Percentiles rank a stretch among this genome's conserved stretches.
Conservation (phyloP, 345 rosid species). For the Lepidium didymum region DNA sequence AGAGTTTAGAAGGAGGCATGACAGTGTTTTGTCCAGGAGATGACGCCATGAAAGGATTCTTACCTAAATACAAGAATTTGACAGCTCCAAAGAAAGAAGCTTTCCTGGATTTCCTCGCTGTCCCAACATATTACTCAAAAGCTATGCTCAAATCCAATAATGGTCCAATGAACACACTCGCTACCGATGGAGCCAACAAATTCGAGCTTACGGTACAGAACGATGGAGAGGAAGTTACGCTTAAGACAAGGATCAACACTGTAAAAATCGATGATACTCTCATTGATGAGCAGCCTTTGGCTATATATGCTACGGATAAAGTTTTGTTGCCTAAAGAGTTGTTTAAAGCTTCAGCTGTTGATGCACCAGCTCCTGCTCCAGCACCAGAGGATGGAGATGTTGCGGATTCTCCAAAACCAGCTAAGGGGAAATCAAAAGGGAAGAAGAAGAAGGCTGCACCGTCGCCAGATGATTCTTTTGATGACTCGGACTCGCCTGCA, state of each 20-base stretch:
- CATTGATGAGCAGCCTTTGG: slow-evolving; percentile 76
- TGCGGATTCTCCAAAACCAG: slow-evolving; percentile 58
- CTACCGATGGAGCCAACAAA: slow-evolving; percentile 76
- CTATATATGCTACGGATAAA: slow-evolving; percentile 56
- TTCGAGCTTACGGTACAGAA: slow-evolving; percentile 83
- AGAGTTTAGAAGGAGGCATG: slow-evolving; percentile 68
- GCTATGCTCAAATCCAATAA: slow-evolving; percentile 79
- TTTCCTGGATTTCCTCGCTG: slow-evolving; percentile 65
- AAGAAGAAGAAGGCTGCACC: slow-evolving; percentile 27
- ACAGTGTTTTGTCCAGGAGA: slow-evolving; percentile 97
- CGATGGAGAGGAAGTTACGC: slow-evolving; percentile 63
- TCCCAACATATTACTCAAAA: slow-evolving; percentile 68
- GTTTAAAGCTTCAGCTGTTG: slow-evolving; percentile 58
- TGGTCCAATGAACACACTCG: slow-evolving; percentile 84
- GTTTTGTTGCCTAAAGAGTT: slow-evolving; percentile 75
- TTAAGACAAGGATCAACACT: slow-evolving; percentile 63
- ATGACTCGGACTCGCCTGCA: slow-evolving; percentile 60
- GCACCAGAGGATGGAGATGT: slow-evolving; percentile 36
- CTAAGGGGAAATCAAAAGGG: slow-evolving; percentile 33
- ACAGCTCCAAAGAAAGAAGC: slow-evolving; percentile 58
- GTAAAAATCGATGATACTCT: slow-evolving; percentile 60
- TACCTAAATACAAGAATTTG: slow-evolving; percentile 75
- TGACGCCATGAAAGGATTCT: slow-evolving; percentile 73
- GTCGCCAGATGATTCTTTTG: slow-evolving; percentile 23
- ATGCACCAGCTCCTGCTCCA: slow-evolving; percentile 70